Base-by-base conservation (phyloP, 352 stramenopile species). In the Blastocystis sp. region DNA sequence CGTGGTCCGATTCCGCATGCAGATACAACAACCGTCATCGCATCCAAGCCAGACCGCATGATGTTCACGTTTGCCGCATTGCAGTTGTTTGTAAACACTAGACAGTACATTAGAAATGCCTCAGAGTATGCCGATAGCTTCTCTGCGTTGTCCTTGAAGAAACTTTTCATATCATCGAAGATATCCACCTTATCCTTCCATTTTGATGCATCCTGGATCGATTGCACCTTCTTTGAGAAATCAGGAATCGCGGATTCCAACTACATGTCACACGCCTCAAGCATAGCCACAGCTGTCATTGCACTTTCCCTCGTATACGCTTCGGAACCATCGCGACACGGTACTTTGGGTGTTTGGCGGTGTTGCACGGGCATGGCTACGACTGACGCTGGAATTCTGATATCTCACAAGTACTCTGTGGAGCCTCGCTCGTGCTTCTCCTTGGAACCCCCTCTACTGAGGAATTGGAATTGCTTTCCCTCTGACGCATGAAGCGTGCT, bases 61-160 rank as follows among this genome's bases (percentile, higher is more conserved):
- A 84, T 84, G 61, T 84, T 84, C n/a, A 84, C 60, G 53, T 84
- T 84, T 9, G 74, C 65, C 19, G 74, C 74, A 41, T 62, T 69
- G 23, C 56, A 67, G 23, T 84, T 23, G n/a, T 84, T 84, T 7
- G 52, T 69, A 66, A 84, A 67, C 40, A n/a, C 34, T 9, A 84
- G 41, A 38, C 23, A 28, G 43, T 67, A 84, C 40, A 62, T n/a
- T 38, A 69, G 7, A 67, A 84, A 56, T 10, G 74, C 74, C 66
- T 84, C 74, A 28, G 45, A 48, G 34, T 84, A 67, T 14, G 45
- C 11, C 17, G 74, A 84, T n/a, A 64, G 38, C 2, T n/a, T 67
- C 19, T 53, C 53, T 23, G 21, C 38, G 34, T 84, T 41, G 38
- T 23, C 28, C 48, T 66, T 69, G 1, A 84, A n/a, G 52, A 56